phyloP scores from a whole-genome alignment of 305 asterid species.

The Fraxinus albicans region DNA sequence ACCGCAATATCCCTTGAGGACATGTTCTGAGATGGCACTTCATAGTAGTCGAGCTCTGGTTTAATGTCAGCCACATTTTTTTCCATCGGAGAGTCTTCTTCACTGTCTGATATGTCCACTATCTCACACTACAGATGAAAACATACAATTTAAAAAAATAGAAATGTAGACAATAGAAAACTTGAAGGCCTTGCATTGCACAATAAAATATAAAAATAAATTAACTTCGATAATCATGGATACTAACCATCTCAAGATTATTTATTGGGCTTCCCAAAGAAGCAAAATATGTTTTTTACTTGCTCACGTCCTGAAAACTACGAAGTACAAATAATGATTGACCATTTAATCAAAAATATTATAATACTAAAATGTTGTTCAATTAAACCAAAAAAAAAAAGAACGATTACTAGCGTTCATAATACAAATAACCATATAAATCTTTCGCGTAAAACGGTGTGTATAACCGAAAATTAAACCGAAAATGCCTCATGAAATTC shows the following conservation, averaged over 20 bases:
- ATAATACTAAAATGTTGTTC: neutral
- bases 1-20: constrained; percentile 39
- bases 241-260: constrained; percentile 32
- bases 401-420: neutral
- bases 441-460: neutral
- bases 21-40: constrained; percentile 33
- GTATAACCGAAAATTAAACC: neutral
- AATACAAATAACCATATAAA: neutral
- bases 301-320: constrained; percentile 23
- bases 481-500: neutral
- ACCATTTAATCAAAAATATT: neutral
- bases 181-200: neutral
- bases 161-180: constrained; percentile 2
- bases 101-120: constrained; percentile 50
- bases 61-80: constrained; percentile 32
- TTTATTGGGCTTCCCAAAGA: constrained; percentile 14
- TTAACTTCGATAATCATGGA: constrained; percentile 1
- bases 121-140: constrained; percentile 40
- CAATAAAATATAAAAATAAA: constrained; percentile 12
- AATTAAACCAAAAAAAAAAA: neutral
- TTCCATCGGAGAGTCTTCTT: constrained; percentile 34
- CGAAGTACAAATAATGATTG: neutral
- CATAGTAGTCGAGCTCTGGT: constrained; percentile 58
- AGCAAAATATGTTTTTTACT: neutral
- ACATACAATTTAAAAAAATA: neutral